Evolutionary conservation across 176 grass and related monocot species (phyloP).

Genomic region (Triticum timopheevii): DNA sequence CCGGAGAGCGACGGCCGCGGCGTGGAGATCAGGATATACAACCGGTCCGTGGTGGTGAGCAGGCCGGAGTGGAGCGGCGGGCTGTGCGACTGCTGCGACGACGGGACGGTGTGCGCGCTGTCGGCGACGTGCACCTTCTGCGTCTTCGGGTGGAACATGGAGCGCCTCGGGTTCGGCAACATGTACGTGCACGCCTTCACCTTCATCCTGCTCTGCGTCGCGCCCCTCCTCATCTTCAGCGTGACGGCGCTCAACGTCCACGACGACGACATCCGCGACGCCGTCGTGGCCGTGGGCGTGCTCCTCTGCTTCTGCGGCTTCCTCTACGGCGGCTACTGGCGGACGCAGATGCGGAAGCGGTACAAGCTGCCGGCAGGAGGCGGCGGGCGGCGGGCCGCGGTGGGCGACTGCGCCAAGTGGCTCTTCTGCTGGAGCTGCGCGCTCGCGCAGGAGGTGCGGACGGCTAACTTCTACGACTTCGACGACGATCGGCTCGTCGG

Average conservation of each 20-base stretch:
- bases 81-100: conserved; percentile 83
- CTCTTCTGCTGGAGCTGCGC: conserved; percentile 88
- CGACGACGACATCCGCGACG: conserved; percentile 42
- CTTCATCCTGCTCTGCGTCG: conserved; percentile 61
- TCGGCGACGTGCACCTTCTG: conserved; percentile 79
- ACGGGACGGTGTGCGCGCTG: conserved; percentile 60
- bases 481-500: conserved; percentile 59
- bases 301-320: conserved; percentile 65
- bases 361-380: conserved; percentile 68
- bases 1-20: neutral
- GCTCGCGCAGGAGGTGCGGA: conserved; percentile 90
- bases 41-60: conserved; percentile 66
- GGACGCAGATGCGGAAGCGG: conserved; percentile 82
- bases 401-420: conserved; percentile 73
- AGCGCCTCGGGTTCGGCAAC: conserved; percentile 96
- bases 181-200: conserved; percentile 96
- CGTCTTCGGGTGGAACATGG: conserved; percentile 96
- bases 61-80: conserved; percentile 91
- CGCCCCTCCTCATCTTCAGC: conserved; percentile 79
- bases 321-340: conserved; percentile 88
- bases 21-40: conserved; percentile 59
- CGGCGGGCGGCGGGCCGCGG: conserved; percentile 12
- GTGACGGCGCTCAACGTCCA: conserved; percentile 71
- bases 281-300: conserved; percentile 52
- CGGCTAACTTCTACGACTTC: conserved; percentile 88